Evolutionary conservation across 495 filamentous ascomycete genomes (phyloP).

Genomic region (Penicillium fimorum): DNA sequence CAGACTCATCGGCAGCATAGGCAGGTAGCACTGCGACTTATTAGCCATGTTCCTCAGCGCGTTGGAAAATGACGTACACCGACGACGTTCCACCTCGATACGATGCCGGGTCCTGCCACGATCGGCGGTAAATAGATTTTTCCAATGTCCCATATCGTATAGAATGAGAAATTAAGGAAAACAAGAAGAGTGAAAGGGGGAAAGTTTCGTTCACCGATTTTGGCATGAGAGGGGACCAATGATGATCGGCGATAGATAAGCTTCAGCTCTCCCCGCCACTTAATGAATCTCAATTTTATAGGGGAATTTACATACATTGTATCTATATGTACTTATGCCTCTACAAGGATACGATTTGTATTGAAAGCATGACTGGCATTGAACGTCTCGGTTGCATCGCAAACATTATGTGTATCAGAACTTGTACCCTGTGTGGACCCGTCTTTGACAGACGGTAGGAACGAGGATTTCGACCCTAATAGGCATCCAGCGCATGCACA

Average conservation of each 20-base stretch:
- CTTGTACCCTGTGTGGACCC: conserved; percentile 22
- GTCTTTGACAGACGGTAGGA: conserved; percentile 11
- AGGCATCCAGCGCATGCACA: conserved; percentile 22
- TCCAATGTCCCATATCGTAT: conserved; percentile 38
- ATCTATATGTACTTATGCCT: neutral
- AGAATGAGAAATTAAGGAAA: neutral
- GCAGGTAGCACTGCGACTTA: conserved; percentile 36
- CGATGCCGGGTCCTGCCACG: conserved; percentile 24
- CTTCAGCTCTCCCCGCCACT: conserved; percentile 11
- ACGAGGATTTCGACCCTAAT: conserved; percentile 21
- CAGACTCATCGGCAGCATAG: conserved; percentile 32
- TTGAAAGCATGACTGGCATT: conserved; percentile 38
- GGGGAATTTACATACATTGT: neutral
- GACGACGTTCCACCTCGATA: conserved; percentile 33
- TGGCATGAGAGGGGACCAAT: neutral
- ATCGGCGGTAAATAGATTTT: conserved; percentile 32
- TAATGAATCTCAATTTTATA: too few relatives aligned
- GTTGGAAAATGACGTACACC: conserved; percentile 39
- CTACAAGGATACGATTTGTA: conserved; percentile 2
- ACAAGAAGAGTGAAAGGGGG: neutral
- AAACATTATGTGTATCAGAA: conserved; percentile 47
- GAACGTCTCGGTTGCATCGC: conserved; percentile 32
- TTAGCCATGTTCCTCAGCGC: conserved; percentile 25
- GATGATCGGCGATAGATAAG: conserved; percentile 8
- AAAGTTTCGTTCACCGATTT: conserved; percentile 3